A percentile compares a stretch with the other conserved stretches of the same genome.
Evolutionary conservation across 306 rosid genomes (phyloP).

Genomic region (Canavalia gladiata): DNA sequence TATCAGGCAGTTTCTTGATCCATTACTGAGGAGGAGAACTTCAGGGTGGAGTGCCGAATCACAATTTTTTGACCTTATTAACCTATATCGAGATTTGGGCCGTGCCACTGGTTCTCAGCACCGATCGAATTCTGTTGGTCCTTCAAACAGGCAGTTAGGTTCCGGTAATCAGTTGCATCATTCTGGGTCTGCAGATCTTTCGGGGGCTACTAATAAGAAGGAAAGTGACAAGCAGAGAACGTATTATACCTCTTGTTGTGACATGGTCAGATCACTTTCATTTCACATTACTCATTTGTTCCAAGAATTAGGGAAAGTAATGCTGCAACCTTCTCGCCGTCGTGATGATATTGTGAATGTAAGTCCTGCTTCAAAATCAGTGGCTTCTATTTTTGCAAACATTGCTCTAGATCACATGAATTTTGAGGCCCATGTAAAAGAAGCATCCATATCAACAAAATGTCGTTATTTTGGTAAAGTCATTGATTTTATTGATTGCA

Average conservation of each 20-base stretch:
- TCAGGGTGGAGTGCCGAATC: conserved; percentile 96
- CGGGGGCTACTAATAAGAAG: conserved; percentile 64
- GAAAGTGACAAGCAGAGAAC: conserved; percentile 80
- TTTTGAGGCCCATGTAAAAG: conserved; percentile 75
- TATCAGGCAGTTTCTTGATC: conserved; percentile 95
- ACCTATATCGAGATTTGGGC: conserved; percentile 90
- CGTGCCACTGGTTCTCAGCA: conserved; percentile 78
- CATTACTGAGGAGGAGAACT: conserved; percentile 85
- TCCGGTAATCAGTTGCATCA: conserved; percentile 60
- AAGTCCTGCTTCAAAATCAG: conserved; percentile 83
- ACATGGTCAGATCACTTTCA: conserved; percentile 92
- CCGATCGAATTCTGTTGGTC: conserved; percentile 66
- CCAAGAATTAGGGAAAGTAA: conserved; percentile 96
- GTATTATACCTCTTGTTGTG: conserved; percentile 86
- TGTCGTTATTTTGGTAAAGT: conserved; percentile 97
- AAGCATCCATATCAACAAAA: conserved; percentile 83
- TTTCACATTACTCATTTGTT: conserved; percentile 94
- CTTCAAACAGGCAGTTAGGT: conserved; percentile 64
- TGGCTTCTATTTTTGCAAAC: conserved; percentile 84
- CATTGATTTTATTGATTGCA: conserved; percentile 84
- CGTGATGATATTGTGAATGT: conserved; percentile 93
- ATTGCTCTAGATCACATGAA: conserved; percentile 91
- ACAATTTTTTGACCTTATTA: conserved; percentile 92
- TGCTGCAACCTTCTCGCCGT: conserved; percentile 94
- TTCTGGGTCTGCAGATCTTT: conserved; percentile 74